Evolutionary conservation across 23 red algal genomes (phyloP).

Genomic region (Gracilaria vermiculophylla): DNA sequence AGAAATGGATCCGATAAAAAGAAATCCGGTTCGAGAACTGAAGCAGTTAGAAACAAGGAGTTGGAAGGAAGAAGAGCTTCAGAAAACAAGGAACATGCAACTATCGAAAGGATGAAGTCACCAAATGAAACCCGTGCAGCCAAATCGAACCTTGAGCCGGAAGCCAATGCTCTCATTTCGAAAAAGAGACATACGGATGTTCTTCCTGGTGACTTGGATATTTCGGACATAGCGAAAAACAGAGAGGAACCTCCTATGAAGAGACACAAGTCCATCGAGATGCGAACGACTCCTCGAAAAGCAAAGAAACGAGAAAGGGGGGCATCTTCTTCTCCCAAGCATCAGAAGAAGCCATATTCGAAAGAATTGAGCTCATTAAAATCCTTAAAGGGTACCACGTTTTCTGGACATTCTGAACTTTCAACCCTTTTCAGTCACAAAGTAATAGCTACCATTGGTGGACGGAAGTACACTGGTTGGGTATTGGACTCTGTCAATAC

Average conservation of each 20-base stretch:
- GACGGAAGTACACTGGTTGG: conserved; percentile 38
- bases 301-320: conserved; percentile 1
- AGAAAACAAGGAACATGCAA: no score
- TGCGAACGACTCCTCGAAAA: background rate
- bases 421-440: conserved; percentile 47
- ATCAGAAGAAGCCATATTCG: background rate
- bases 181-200: background rate
- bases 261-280: background rate
- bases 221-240: no score
- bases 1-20: background rate
- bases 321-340: background rate
- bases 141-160: background rate
- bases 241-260: conserved; percentile 1
- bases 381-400: background rate
- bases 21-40: background rate
- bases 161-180: background rate
- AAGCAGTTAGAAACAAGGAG: background rate
- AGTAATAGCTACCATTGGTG: conserved; percentile 41
- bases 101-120: background rate
- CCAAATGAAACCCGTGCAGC: background rate
- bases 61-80: background rate
- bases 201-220: background rate
- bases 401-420: conserved; percentile 14
- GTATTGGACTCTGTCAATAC: background rate
- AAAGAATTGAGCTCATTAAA: no score